Evolutionary conservation across 2,329 filamentous ascomycete species (phyloP), one percentile per base, ranked within the genome.

Genomic region (Botryotinia convoluta): DNA sequence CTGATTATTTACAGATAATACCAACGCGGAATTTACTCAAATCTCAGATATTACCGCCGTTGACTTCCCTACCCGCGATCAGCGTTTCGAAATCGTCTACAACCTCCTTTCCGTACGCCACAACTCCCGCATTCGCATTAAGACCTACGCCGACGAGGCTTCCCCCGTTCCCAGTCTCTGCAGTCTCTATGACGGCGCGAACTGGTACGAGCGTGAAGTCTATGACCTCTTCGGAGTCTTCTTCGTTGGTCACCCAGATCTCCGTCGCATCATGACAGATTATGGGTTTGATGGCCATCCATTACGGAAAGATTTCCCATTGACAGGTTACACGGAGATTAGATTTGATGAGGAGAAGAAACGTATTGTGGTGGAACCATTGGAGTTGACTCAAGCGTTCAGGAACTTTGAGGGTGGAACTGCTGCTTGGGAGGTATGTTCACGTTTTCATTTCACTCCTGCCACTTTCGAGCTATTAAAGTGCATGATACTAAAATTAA

Each of bases 341-440:
- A 89, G 96, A 81, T 99, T 97, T 82, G 96, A 99, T 79, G 96
- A 99, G 85, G 97, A 99, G 88, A 99, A 98, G 93, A 99, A 99
- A 90, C 90, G 96, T 76, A 98, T 99, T 82, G 95, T 99, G 75
- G 95, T 97, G 45, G 97, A 99, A 87, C 96, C 97, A 59, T 87
- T 99, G 68, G 96, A 99, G 86, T 89, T 99, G 84, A 98, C 96
- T 22, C 96, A 99, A 85, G 96, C 97, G 12, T 99, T 97, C 90
- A 91, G 96, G 79, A 98, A 99, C 86, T 99, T 99, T 81, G 95
- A 98, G 85, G 94, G 95, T 75, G 94, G 94, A 73, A 90, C 90
- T 64, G 90, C 91, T 77, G 88, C 88, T 22, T 92, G 90, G 90
- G 90, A 92, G 82, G 85, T 89, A 87, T 77, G 84, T 91, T 88